These are phyloP conservation scores for Gastrodia elata DNA, from an alignment of 106 monocot genomes.

Conservation along the genomic window DNA sequence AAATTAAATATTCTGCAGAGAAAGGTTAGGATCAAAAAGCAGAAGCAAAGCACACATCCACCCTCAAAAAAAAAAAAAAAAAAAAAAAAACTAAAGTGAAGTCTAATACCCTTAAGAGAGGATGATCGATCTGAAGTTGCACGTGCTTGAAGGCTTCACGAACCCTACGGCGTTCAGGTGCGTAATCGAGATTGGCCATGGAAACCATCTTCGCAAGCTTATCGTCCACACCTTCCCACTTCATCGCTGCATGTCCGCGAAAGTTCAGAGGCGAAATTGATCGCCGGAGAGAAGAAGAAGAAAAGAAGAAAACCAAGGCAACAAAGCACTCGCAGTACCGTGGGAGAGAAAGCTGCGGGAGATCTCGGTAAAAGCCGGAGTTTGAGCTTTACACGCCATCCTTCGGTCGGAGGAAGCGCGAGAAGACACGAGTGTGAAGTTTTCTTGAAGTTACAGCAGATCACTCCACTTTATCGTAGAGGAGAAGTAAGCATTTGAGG, in stretches of 20 bases:
- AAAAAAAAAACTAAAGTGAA: not conserved
- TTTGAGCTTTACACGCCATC: constrained; percentile 4
- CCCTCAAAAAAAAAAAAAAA: not conserved
- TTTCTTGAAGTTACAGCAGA: not conserved
- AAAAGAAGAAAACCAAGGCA: not conserved
- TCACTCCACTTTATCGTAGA: not conserved
- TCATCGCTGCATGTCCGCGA: constrained; percentile 14
- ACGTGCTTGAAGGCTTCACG: constrained; percentile 77
- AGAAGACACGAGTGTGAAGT: not conserved
- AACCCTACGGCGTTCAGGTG: constrained; percentile 50
- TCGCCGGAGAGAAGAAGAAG: not conserved
- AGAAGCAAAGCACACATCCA: not conserved
- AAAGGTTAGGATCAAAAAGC: not conserved
- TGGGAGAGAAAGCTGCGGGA: not conserved
- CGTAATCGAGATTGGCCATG: constrained; percentile 56
- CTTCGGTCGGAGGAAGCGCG: not conserved
- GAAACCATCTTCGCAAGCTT: constrained; percentile 45
- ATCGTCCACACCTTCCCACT: constrained; percentile 68
- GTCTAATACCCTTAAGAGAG: constrained; percentile 59
- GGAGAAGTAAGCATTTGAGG: not conserved
- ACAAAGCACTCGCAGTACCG: not conserved
- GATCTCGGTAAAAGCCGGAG: not conserved
- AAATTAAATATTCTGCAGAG: not conserved
- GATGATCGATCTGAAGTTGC: constrained; percentile 81
- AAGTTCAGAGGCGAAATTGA: constrained; percentile 8